Evolutionary conservation across 176 grass and related monocot genomes (phyloP), one percentile per base, ranked within the genome.

Genomic region (Eleusine indica): DNA sequence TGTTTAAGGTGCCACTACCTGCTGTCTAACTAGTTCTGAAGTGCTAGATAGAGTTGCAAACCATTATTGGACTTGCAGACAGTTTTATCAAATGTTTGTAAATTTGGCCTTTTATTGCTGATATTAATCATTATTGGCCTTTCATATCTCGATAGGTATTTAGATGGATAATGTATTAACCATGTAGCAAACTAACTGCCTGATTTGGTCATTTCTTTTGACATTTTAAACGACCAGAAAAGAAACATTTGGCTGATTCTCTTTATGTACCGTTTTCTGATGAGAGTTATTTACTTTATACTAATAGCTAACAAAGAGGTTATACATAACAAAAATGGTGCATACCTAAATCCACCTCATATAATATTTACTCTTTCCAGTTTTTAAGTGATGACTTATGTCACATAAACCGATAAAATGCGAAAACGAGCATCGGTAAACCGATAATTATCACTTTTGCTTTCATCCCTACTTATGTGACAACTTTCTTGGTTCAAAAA

Each of bases 11-110:
- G 60, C 30, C 71, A 28, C 53, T 53, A 11, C 67, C n/a, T 56
- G 4, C 79, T 62, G n/a, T 10, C 21, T 17, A 44, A 75, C 32
- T 42, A 68, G 28, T 29, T 29, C 48, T 38, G 22, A 39, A 69
- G 52, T 78, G 74, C 79, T 56, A 25, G 42, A 71, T 58, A 58
- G 46, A 16, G 39, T 49, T 60, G 17, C 58, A 74, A 79, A 75
- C 38, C 43, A 12, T 69, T 56, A 22, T 18, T 77, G 70, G 42
- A 60, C 17, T 70, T 74, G 60, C 51, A 74, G 68, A 58, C 39
- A 44, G 21, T 72, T 57, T 18, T 74, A n/a, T 83, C 38, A 30
- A 16, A 2, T 17, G 15, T 37, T 77, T 77, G 21, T 68, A 77
- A 53, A 35, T 38, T 77, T 32, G 44, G 30, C 18, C 43, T 64